Evolutionary conservation across 78 protist genomes (phyloP), one percentile per base, ranked within the genome.

Genomic region (Goniomonas avonlea): DNA sequence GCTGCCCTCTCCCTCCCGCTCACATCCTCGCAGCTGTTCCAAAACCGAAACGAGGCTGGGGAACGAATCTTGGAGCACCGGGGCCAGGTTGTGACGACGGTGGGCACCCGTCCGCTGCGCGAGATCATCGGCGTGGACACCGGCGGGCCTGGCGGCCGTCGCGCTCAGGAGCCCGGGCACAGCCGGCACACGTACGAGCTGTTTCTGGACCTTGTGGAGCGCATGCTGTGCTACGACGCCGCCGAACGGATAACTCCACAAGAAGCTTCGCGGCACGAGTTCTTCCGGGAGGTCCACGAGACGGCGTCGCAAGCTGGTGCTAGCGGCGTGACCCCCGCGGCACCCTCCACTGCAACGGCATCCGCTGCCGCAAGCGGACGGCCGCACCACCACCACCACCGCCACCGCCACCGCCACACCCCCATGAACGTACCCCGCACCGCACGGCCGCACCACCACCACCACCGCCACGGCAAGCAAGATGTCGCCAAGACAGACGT

Each of bases 151-250:
- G 29, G 21, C 21, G 89, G 91, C 23, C 47, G 93, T 31, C 74
- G 90, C n/a, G 21, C 23, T 23, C 84, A 53, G 4, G 87, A 84
- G 76, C 71, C 74, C 0, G 90, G 92, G 45, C 94, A 91, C 73
- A 15, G 47, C 60, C 88, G 39, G 56, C 31, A 27, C 58, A 27
- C 75, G 61, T 41, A 27, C 55, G n/a, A 13, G 47, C 35, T 17
- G 27, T 21, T 27, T 40, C 31, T 61, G 69, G 81, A 92, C 79
- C 81, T 92, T n/a, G 66, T 92, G 18, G 58, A 39, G 29, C 38
- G 61, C 45, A 84, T 94, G 89, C 83, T 94, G 48, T 58, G 47
- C 20, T 88, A 84, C 66, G 93, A 92, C 71, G 95, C 95, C 2
- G 73, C 29, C 32, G 41, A 81, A 61, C 77, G 97, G 27, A 88